Percentiles rank a stretch among this genome's conserved stretches.
These are phyloP conservation scores for Aspergillus fumigatiaffinis DNA, from an alignment of 2,329 filamentous ascomycete species.

Conservation along the genomic window DNA sequence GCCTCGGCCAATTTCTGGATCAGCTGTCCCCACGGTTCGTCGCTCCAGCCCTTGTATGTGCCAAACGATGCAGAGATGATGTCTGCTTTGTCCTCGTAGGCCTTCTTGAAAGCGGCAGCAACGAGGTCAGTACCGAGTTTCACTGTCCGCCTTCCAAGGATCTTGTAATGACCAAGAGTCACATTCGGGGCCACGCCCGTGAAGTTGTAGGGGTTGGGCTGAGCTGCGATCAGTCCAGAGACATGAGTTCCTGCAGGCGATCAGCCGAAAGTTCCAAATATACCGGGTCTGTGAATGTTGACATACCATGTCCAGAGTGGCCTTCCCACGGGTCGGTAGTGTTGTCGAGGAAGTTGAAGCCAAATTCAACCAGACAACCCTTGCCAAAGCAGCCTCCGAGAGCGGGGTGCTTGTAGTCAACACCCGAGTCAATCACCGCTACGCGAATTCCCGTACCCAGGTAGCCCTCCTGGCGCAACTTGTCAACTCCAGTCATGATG, in stretches of 20 bases:
- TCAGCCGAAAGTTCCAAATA: too few relatives aligned
- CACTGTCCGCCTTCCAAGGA: slow-evolving; percentile 53
- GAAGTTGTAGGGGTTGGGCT: slow-evolving; percentile 51
- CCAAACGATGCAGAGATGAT: slow-evolving; percentile 11
- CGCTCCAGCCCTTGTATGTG: too few relatives aligned
- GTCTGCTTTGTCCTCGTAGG: slow-evolving; percentile 54
- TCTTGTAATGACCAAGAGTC: slow-evolving; percentile 54
- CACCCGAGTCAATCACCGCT: slow-evolving; percentile 17
- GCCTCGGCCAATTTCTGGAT: slow-evolving; percentile 16
- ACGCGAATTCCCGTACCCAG: too few relatives aligned
- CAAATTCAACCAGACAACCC: slow-evolving; percentile 56
- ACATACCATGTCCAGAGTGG: slow-evolving; percentile 5
- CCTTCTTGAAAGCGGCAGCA: slow-evolving; percentile 57
- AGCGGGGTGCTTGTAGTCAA: slow-evolving; percentile 61
- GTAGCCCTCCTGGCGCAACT: too few relatives aligned
- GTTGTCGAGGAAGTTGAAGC: slow-evolving; percentile 52
- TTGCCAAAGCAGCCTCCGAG: slow-evolving; percentile 62
- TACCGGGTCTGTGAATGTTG: too few relatives aligned
- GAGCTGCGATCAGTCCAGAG: slow-evolving; percentile 60
- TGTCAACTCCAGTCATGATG: too few relatives aligned
- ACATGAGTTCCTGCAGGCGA: slow-evolving; percentile 46
- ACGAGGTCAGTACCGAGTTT: slow-evolving; percentile 53
- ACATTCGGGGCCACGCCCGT: slow-evolving; percentile 57
- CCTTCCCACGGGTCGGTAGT: slow-evolving; percentile 9
- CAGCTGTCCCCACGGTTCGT: too few relatives aligned